A percentile compares a stretch with the other conserved stretches of the same genome.
Conservation (phyloP, 306 rosid species). For the Castanospermum australe region DNA sequence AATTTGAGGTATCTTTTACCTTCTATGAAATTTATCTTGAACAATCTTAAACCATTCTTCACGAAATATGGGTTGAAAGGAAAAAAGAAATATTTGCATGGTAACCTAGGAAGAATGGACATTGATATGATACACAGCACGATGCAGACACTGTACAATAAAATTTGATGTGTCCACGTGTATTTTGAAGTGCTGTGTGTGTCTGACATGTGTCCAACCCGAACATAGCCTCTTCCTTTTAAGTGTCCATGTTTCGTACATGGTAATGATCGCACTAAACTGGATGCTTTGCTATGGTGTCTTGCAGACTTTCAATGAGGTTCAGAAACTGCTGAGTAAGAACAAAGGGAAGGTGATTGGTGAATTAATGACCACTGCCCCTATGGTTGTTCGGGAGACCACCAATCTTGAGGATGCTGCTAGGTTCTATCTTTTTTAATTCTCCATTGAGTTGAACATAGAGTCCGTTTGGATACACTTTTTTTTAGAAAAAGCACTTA, state of each 20-base stretch:
- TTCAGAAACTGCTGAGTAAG: conserved; percentile 81
- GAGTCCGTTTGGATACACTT: no score
- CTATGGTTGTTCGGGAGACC: conserved; percentile 83
- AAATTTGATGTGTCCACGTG: not conserved
- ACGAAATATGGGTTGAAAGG: not conserved
- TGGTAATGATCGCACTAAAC: not conserved
- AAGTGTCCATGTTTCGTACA: not conserved
- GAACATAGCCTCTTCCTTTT: conserved; percentile 1
- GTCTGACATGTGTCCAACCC: not conserved
- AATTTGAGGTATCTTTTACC: not conserved
- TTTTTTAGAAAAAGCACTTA: no score
- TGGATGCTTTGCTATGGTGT: not conserved
- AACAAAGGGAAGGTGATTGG: conserved; percentile 86
- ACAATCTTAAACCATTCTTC: not conserved
- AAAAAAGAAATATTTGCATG: not conserved
- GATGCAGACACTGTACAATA: not conserved
- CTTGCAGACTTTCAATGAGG: conserved; percentile 88
- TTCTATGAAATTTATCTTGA: not conserved
- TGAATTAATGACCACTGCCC: conserved; percentile 88
- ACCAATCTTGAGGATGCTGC: conserved; percentile 97
- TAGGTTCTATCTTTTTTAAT: conserved; percentile 46
- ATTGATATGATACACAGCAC: not conserved
- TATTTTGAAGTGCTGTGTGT: not conserved
- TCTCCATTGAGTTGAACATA: not conserved
- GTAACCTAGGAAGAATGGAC: not conserved